Evolutionary conservation across 495 filamentous ascomycete species (phyloP), one percentile per base, ranked within the genome.

Genomic region (Talaromyces proteolyticus): DNA sequence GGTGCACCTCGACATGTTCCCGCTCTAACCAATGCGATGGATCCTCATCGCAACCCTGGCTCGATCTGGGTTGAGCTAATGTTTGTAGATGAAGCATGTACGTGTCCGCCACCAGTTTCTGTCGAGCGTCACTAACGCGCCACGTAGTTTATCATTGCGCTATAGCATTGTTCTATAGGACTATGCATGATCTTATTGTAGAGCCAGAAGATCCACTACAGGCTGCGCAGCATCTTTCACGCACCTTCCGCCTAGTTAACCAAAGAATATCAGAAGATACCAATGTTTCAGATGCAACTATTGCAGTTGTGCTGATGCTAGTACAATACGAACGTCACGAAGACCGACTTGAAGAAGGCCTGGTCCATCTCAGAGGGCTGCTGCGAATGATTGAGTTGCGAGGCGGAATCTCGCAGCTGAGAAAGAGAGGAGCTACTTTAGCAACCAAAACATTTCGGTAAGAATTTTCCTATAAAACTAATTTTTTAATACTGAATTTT

Each of bases 1-100:
- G 8, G 6, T 16, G 36, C 18, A 16, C 47, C 47, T 14, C 47
- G 47, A 5, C 36, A 39, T 26, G 12, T 34, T 7, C 20, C 47
- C 2, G 36, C 24, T 21, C 21, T 49, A 39, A 49, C 23, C n/a
- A n/a, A 39, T 14, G 36, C n/a, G 10, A 39, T 49, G 16, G 21
- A 49, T 10, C n/a, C 7, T 18, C 20, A 17, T 40, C 11, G 14
- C 14, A 38, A 16, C 18, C 25, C 19, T 18, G 37, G 47, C 37
- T 56, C 53, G 19, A 48, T 53, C n/a, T 59, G 51, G 51, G 53
- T 58, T 7, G 51, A 57, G 25, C 52, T 37, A 29, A 47, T 62
- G 38, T 54, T 62, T 17, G 44, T 26, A 48, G 57, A 62, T 53
- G 57, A 62, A 55, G 57, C 59, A 42, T 62, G 59, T 62, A 37